Evolutionary conservation across 148 eudicot species (phyloP).

Genomic region (Fagopyrum esculentum): DNA sequence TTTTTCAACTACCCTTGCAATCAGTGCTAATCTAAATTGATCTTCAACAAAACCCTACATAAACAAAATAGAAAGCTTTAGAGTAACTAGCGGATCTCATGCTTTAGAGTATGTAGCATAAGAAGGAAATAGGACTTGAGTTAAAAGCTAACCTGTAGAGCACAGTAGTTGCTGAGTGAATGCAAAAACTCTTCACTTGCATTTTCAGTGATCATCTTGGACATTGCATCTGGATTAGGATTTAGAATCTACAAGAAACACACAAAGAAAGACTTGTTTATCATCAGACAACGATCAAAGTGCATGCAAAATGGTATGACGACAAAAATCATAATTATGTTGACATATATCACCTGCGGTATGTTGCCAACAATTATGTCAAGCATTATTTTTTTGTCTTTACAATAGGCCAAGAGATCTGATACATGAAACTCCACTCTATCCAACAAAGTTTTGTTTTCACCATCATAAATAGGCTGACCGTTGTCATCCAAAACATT

Average conservation of each 20-base stretch:
- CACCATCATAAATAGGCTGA: slow-evolving; percentile 68
- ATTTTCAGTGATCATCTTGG: too few species aligned
- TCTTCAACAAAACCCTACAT: slow-evolving; percentile 94
- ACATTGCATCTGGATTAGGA: too few species aligned
- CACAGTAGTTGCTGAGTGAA: slow-evolving; percentile 93
- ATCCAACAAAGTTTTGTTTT: slow-evolving; percentile 82
- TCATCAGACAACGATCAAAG: slow-evolving; percentile 1
- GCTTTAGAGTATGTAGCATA: not conserved
- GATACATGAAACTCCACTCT: slow-evolving; percentile 94
- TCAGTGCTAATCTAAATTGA: slow-evolving; percentile 92
- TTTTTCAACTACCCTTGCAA: slow-evolving; percentile 97
- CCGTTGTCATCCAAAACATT: slow-evolving; percentile 95
- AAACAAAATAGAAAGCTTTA: not conserved
- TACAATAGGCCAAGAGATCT: slow-evolving; percentile 80
- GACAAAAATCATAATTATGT: not conserved
- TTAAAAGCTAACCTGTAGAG: slow-evolving; percentile 67
- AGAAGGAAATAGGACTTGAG: not conserved
- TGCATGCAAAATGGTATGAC: not conserved
- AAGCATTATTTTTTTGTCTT: slow-evolving; percentile 70
- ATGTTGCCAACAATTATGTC: slow-evolving; percentile 98
- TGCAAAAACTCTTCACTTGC: slow-evolving; percentile 49
- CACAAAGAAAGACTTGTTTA: not conserved
- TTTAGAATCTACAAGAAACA: too few species aligned
- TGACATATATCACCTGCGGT: slow-evolving; percentile 62
- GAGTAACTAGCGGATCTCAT: not conserved